Evolutionary conservation across 169 alveolate species (phyloP).

Genomic region (Babesia bovis): DNA sequence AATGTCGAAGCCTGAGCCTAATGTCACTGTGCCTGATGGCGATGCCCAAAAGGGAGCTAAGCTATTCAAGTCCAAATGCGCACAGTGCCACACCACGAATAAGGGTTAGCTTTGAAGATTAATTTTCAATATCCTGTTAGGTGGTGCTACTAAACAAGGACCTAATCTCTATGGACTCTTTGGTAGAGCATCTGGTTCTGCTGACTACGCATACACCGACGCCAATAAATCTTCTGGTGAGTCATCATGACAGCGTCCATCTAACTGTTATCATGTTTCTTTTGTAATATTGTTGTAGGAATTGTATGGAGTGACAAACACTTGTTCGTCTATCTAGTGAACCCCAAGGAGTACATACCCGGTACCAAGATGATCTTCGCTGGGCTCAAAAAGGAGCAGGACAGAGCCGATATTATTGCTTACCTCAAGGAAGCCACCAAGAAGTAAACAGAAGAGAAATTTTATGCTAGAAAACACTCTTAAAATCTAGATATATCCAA

Average conservation of each 20-base stretch:
- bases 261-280: not conserved
- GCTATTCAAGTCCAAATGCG: constrained; percentile 89
- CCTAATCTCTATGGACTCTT: constrained; percentile 84
- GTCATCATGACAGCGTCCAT: not conserved
- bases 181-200: constrained; percentile 87
- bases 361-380: constrained; percentile 97
- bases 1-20: constrained; percentile 85
- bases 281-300: constrained; percentile 51
- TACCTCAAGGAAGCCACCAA: constrained; percentile 84
- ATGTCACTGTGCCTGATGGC: constrained; percentile 88
- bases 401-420: constrained; percentile 92
- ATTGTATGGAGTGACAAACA: constrained; percentile 90
- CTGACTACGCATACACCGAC: constrained; percentile 87
- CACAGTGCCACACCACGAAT: constrained; percentile 90
- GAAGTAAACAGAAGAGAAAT: not conserved
- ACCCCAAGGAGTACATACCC: constrained; percentile 91
- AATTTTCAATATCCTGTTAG: constrained; percentile 33
- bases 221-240: constrained; percentile 84
- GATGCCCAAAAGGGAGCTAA: constrained; percentile 88
- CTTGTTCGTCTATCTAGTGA: constrained; percentile 85
- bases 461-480: not conserved
- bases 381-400: constrained; percentile 92
- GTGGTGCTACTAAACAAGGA: constrained; percentile 89
- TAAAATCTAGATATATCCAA: not conserved
- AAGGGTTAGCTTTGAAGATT: constrained; percentile 68